Conservation (phyloP, 1,284 basidiomycete genomes). For the Cutaneotrichosporon sp. region DNA sequence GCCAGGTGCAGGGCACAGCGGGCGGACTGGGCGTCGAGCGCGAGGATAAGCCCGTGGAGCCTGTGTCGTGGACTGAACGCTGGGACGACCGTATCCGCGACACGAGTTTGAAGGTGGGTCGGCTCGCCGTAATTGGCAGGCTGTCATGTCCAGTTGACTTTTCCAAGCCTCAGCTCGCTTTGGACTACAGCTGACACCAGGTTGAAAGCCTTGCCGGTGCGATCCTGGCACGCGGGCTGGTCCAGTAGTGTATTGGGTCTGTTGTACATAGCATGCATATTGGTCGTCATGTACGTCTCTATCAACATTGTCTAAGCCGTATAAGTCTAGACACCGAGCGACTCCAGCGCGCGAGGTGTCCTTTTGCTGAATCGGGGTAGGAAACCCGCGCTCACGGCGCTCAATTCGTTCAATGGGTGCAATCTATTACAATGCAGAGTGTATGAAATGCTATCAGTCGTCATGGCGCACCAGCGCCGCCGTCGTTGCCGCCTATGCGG, state of each 20-base stretch:
- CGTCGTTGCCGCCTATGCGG: no score
- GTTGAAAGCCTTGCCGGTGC: conserved; percentile 8
- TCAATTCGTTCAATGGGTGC: neutral
- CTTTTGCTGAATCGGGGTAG: no score
- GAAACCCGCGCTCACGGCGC: no score
- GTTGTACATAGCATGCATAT: conserved; percentile 4
- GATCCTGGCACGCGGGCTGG: conserved; percentile 10
- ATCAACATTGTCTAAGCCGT: no score
- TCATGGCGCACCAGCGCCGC: neutral
- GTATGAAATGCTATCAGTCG: conserved; percentile 5
- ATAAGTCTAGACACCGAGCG: no score
- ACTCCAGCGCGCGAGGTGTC: no score
- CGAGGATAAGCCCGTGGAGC: conserved; percentile 65
- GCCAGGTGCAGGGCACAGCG: conserved; percentile 83
- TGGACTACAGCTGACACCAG: conserved; percentile 4
- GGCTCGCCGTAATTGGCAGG: no score
- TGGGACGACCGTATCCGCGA: conserved; percentile 86
- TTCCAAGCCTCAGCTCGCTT: no score
- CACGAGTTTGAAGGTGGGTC: conserved; percentile 68
- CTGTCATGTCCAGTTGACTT: no score
- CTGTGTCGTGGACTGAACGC: conserved; percentile 77
- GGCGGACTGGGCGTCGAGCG: conserved; percentile 78
- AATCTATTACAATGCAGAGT: conserved; percentile 21
- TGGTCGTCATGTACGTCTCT: no score
- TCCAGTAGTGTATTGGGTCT: neutral